Conservation (phyloP, 495 filamentous ascomycete species). For the Pseudoneurospora amorphoporcata region DNA sequence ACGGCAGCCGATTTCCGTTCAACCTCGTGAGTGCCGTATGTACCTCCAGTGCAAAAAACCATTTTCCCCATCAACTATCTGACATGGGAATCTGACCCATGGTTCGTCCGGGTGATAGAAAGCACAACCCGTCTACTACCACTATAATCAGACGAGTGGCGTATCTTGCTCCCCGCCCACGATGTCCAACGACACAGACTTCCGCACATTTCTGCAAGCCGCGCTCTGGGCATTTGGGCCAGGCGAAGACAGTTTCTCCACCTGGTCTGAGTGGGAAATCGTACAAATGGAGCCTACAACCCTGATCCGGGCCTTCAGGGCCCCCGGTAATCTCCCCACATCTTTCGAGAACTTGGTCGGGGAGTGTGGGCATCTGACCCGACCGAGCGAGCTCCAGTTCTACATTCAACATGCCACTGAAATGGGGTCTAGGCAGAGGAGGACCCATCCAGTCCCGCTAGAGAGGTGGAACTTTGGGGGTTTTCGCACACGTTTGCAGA, state of each 20-base stretch:
- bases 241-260: neutral
- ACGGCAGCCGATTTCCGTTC: neutral
- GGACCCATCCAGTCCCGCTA: neutral
- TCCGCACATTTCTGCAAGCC: neutral
- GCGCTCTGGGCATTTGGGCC: neutral
- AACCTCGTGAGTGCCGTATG: neutral
- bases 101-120: neutral
- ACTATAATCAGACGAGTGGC: neutral
- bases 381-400: neutral
- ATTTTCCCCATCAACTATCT: neutral
- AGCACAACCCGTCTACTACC: neutral
- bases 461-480: neutral
- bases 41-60: neutral
- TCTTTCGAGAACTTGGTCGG: no score
- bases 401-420: neutral
- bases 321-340: no score
- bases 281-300: neutral
- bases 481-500: neutral
- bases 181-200: neutral
- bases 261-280: neutral
- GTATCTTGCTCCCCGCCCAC: neutral
- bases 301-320: neutral
- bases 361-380: neutral
- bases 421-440: neutral
- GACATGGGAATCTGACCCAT: neutral